Percentiles rank a stretch among this genome's conserved stretches.
Conservation (phyloP, 2,329 filamentous ascomycete species). For the Harringtonia aguacate region DNA sequence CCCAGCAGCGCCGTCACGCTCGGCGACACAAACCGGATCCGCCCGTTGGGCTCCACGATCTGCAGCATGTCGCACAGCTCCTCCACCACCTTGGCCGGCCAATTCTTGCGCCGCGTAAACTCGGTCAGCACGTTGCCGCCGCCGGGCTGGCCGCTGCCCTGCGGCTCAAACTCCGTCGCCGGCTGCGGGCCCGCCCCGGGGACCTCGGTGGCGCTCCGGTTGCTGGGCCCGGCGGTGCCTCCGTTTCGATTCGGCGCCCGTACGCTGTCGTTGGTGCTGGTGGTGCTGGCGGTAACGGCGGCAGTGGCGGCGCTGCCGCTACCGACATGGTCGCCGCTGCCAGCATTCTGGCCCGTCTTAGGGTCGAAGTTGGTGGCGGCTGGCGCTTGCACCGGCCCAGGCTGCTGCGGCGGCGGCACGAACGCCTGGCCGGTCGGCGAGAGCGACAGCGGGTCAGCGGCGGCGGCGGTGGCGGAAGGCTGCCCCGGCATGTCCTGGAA, state of each 20-base stretch:
- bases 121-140: conserved; percentile 39
- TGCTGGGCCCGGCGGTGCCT: too few species aligned
- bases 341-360: neutral
- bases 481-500: conserved; percentile 4
- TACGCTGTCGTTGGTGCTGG: neutral
- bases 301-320: too few species aligned
- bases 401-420: too few species aligned
- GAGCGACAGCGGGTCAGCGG: neutral
- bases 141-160: conserved; percentile 17
- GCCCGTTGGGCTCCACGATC: conserved; percentile 75
- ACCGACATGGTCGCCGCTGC: neutral
- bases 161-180: conserved; percentile 13
- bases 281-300: neutral
- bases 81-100: conserved; percentile 81
- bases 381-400: too few species aligned
- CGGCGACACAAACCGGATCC: conserved; percentile 77
- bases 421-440: neutral
- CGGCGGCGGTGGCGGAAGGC: neutral
- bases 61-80: conserved; percentile 83
- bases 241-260: too few species aligned
- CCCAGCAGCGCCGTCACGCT: conserved; percentile 67
- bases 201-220: conserved; percentile 14
- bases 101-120: conserved; percentile 56
- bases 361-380: neutral
- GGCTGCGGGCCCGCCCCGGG: conserved; percentile 32